Percentiles rank a stretch among this genome's conserved stretches.
Conservation (phyloP, 1,139 yeast genomes). For the Candida sojae region DNA sequence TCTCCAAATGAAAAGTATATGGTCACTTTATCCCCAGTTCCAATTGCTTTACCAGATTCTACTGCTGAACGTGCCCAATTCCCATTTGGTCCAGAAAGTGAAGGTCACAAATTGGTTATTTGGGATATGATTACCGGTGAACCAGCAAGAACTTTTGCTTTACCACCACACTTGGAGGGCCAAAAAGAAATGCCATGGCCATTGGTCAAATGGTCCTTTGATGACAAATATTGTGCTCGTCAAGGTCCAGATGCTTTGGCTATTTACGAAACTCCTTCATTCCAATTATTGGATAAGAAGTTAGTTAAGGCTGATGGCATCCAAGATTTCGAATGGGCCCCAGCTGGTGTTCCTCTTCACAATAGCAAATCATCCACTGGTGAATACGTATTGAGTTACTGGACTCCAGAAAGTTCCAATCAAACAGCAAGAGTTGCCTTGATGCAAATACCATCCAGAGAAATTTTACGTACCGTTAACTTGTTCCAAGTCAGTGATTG, state of each 20-base stretch:
- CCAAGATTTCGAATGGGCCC: slow-evolving; percentile 94
- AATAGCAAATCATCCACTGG: slow-evolving; percentile 47
- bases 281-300: slow-evolving; percentile 79
- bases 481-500: slow-evolving; percentile 94
- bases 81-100: slow-evolving; percentile 87
- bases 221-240: slow-evolving; percentile 94
- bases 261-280: slow-evolving; percentile 74
- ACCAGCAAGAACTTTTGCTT: slow-evolving; percentile 86
- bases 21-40: slow-evolving; percentile 88
- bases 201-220: slow-evolving; percentile 91
- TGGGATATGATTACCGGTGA: slow-evolving; percentile 90
- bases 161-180: slow-evolving; percentile 74
- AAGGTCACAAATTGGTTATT: slow-evolving; percentile 90
- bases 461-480: slow-evolving; percentile 86
- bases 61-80: slow-evolving; percentile 63
- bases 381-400: slow-evolving; percentile 78
- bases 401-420: slow-evolving; percentile 94
- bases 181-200: slow-evolving; percentile 92
- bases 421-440: slow-evolving; percentile 95
- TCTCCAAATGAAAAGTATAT: slow-evolving; percentile 90
- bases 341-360: slow-evolving; percentile 74
- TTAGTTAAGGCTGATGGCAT: slow-evolving; percentile 82
- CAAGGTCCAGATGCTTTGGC: slow-evolving; percentile 93
- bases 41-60: slow-evolving; percentile 71
- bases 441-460: slow-evolving; percentile 84